These are phyloP conservation scores for Leccinum pachyderme DNA, from an alignment of 1,284 basidiomycete species.

Conservation along the genomic window DNA sequence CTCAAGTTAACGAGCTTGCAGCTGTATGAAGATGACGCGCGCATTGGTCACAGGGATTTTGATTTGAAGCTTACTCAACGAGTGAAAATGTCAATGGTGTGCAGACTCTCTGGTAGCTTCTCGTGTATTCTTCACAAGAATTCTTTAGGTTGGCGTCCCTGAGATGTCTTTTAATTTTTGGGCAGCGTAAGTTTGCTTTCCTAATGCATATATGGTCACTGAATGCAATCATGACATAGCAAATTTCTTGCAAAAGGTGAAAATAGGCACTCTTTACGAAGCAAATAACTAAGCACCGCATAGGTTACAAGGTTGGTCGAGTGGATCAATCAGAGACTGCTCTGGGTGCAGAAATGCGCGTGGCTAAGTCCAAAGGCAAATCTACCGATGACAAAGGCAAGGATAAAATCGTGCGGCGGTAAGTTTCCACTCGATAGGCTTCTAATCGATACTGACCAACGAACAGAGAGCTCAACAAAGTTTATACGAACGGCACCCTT, in stretches of 20 bases:
- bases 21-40: slow-evolving; percentile 95
- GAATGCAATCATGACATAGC: slow-evolving; percentile 32
- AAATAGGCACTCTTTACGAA: background rate
- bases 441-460: slow-evolving; percentile 3
- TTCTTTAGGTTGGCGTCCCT: slow-evolving; percentile 84
- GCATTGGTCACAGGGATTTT: slow-evolving; percentile 88
- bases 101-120: slow-evolving; percentile 11
- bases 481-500: slow-evolving; percentile 96
- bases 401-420: slow-evolving; percentile 83
- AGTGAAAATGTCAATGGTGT: slow-evolving; percentile 98
- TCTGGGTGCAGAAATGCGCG: slow-evolving; percentile 77
- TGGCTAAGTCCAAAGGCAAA: slow-evolving; percentile 71
- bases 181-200: slow-evolving; percentile 65
- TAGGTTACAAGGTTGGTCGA: slow-evolving; percentile 95
- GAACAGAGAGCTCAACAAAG: slow-evolving; percentile 85
- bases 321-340: slow-evolving; percentile 98
- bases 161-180: slow-evolving; percentile 93
- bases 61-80: slow-evolving; percentile 88
- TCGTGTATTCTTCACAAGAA: slow-evolving; percentile 6
- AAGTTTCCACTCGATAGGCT: slow-evolving; percentile 5
- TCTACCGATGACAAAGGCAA: slow-evolving; percentile 46
- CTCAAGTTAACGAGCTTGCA: slow-evolving; percentile 39
- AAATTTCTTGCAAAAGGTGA: slow-evolving; percentile 81
- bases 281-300: background rate
- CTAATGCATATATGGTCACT: slow-evolving; percentile 5